Percentiles rank a stretch among this genome's conserved stretches.
Conservation (phyloP, 192 early-diverging fungal species). For the Entomortierella lignicola region DNA sequence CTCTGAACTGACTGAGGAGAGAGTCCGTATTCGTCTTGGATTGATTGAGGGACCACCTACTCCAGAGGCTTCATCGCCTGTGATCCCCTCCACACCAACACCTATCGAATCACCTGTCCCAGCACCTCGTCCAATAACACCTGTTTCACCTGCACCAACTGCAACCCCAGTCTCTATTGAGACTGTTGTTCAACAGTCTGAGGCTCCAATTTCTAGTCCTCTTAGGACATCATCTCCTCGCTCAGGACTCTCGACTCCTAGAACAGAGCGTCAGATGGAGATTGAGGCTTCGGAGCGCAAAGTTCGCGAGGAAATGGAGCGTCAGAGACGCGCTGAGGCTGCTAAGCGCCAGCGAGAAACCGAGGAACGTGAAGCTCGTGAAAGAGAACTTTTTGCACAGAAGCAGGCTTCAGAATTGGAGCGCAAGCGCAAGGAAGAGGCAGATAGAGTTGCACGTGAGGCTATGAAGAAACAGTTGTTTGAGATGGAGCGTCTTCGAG, state of each 20-base stretch:
- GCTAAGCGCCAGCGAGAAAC: slow-evolving; percentile 49
- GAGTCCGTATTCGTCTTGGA: slow-evolving; percentile 39
- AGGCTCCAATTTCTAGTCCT: slow-evolving; percentile 30
- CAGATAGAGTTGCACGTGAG: slow-evolving; percentile 48
- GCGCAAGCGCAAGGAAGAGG: slow-evolving; percentile 64
- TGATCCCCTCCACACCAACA: slow-evolving; percentile 25
- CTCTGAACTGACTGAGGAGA: slow-evolving; percentile 29
- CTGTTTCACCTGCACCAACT: slow-evolving; percentile 25
- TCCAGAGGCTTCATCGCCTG: slow-evolving; percentile 27
- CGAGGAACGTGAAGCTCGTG: slow-evolving; percentile 42
- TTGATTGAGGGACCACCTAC: slow-evolving; percentile 34
- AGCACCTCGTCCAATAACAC: slow-evolving; percentile 36
- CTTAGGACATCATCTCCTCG: slow-evolving; percentile 38
- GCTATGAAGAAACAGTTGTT: slow-evolving; percentile 56
- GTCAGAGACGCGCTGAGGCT: slow-evolving; percentile 48
- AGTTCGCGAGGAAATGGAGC: slow-evolving; percentile 50
- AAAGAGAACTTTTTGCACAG: slow-evolving; percentile 35
- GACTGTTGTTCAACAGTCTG: slow-evolving; percentile 22
- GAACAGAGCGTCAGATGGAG: slow-evolving; percentile 47
- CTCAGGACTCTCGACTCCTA: slow-evolving; percentile 38
- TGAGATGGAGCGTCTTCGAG: slow-evolving; percentile 55
- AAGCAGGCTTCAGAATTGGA: slow-evolving; percentile 60
- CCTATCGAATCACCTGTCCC: slow-evolving; percentile 20
- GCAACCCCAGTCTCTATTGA: slow-evolving; percentile 16
- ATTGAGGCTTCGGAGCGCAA: slow-evolving; percentile 47